Base-by-base conservation (phyloP, 2,329 filamentous ascomycete species). In the Aureobasidium namibiae region DNA sequence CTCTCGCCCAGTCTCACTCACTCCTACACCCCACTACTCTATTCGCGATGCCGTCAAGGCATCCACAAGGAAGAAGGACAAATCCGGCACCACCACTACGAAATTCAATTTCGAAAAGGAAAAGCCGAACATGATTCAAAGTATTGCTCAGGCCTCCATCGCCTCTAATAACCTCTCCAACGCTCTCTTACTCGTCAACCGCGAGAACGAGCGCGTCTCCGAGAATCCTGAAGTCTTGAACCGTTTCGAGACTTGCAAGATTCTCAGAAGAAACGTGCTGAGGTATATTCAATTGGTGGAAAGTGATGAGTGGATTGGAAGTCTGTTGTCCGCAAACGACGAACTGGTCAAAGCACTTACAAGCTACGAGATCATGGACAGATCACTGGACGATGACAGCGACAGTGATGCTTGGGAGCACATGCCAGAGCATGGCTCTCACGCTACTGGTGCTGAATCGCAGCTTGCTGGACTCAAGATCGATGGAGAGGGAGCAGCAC, bases 231-330 rank as follows among this genome's bases (percentile, higher is more conserved):
- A 84, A 61, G 89, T 90, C 0, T 81, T 90, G 61, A 79, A 85
- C 64, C 83, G 86, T 2, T 96, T 97, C 65, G 90, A 96, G 66
- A 80, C 77, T 1, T 97, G 92, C 79, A 97, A 96, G 72, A 80
- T 84, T 49, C 82, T 97, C 13, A 83, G 94, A 50, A 82, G 90
- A 60, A 89, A 90, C 70, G 88, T 97, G 31, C 71, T 97, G 39
- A 87, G 91, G 59, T 97, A 96, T 71, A 96, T 97, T 63, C 90
- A 97, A 69, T 82, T 91, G 53, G 88, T 97, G 13, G 90, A 96
- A 70, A 87, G 85, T 9, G 92, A 97, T 68, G 86, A 97, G 68
- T 96, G 89, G 80, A 85, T 99, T 9, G 94, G 92, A 42, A 87
- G 90, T 62, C 80, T 99, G 4, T 85, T 99, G 18, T 90, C 94